phyloP scores from a whole-genome alignment of 1,284 basidiomycete species.

The Cutaneotrichosporon sp. region DNA sequence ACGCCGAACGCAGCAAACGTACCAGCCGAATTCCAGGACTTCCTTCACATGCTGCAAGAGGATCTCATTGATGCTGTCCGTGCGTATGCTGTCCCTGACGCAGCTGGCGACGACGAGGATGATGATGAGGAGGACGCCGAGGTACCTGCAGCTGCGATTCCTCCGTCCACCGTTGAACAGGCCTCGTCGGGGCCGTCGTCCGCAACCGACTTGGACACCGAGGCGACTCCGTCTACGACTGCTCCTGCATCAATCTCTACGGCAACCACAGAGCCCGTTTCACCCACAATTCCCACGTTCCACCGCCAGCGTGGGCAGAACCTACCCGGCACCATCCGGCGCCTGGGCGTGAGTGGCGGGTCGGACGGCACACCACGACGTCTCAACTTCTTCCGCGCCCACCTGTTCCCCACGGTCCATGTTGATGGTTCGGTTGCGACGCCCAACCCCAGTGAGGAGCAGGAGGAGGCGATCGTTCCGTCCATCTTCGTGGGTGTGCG shows the following conservation, averaged over 20 bases:
- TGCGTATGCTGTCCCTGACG: constrained; percentile 36
- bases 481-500: constrained; percentile 51
- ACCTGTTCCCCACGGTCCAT: constrained; percentile 46
- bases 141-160: not conserved
- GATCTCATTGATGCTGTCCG: constrained; percentile 46
- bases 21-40: constrained; percentile 43
- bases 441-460: constrained; percentile 8
- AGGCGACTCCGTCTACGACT: not conserved
- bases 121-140: not conserved
- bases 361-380: constrained; percentile 35
- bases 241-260: not conserved
- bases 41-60: constrained; percentile 45
- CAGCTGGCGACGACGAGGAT: constrained; percentile 5
- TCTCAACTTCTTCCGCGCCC: constrained; percentile 54
- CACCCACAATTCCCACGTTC: constrained; percentile 34
- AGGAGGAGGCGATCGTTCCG: constrained; percentile 40
- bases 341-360: constrained; percentile 34
- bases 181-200: not conserved
- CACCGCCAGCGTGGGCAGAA: constrained; percentile 42
- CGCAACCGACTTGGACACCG: not conserved
- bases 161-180: not conserved
- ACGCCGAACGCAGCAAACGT: constrained; percentile 23
- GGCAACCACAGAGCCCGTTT: not conserved
- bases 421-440: constrained; percentile 11
- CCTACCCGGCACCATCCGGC: constrained; percentile 14